Evolutionary conservation across 2,329 filamentous ascomycete genomes (phyloP).

Genomic region (Fusarium floridanum): DNA sequence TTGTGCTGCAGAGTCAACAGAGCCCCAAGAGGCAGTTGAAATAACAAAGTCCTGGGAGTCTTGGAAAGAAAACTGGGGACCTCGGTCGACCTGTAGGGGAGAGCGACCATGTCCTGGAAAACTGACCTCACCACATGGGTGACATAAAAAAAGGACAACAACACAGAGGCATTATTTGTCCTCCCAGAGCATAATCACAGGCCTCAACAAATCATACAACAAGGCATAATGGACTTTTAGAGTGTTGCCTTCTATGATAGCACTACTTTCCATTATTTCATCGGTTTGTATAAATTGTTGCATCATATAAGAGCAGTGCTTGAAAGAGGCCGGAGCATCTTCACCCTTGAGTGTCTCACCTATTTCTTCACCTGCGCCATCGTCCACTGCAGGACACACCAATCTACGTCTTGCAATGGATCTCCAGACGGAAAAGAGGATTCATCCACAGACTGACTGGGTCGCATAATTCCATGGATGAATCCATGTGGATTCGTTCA

Average conservation of each 20-base stretch:
- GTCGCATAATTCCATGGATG: conserved; percentile 30
- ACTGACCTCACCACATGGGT: not conserved
- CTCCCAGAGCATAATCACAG: not conserved
- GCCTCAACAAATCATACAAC: not conserved
- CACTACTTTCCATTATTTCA: not conserved
- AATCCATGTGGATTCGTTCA: conserved; percentile 24
- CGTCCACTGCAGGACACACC: conserved; percentile 2
- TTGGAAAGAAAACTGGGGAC: conserved; percentile 5
- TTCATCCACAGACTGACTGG: conserved; percentile 27
- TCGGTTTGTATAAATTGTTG: not conserved
- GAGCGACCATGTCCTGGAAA: not conserved
- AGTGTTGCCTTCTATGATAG: not conserved
- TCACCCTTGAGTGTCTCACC: not conserved
- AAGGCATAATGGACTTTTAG: not conserved
- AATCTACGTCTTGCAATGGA: conserved; percentile 23
- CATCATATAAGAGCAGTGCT: not conserved
- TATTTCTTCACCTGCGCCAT: not conserved
- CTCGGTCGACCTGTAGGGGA: conserved; percentile 6
- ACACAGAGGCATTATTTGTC: conserved; percentile 1
- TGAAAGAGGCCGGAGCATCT: not conserved
- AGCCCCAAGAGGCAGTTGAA: conserved; percentile 25
- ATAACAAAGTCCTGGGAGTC: not conserved
- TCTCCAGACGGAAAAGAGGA: conserved; percentile 21
- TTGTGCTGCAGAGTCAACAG: not conserved
- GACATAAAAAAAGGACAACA: conserved; percentile 7